Conservation (phyloP, 768 basidiomycete species). For the Ramaria rubella region DNA sequence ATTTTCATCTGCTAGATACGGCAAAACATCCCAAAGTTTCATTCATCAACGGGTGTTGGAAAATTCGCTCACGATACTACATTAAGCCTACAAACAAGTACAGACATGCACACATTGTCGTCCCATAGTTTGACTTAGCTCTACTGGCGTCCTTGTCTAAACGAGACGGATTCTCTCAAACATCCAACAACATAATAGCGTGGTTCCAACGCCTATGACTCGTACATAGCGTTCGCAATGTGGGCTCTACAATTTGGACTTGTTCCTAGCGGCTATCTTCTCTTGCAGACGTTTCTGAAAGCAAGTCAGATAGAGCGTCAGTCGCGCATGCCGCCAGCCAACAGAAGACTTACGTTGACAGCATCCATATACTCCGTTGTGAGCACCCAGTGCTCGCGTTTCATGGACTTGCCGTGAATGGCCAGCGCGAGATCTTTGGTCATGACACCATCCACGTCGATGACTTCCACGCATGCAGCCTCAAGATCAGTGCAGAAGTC, state of each 20-base stretch:
- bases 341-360: constrained; percentile 57
- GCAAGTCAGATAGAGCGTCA: neutral
- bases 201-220: neutral
- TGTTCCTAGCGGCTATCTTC: constrained; percentile 4
- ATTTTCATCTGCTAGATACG: too few species aligned
- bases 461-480: constrained; percentile 82
- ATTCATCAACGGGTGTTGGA: too few species aligned
- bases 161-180: too few species aligned
- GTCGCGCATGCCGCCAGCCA: neutral
- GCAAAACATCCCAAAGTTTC: too few species aligned
- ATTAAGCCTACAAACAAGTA: too few species aligned
- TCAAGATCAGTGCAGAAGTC: constrained; percentile 79
- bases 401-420: constrained; percentile 87
- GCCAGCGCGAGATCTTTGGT: constrained; percentile 95
- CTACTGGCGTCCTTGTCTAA: too few species aligned
- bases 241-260: constrained; percentile 2
- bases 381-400: constrained; percentile 94
- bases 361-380: constrained; percentile 92
- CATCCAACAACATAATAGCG: too few species aligned
- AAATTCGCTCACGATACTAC: too few species aligned
- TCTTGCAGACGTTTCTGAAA: constrained; percentile 10
- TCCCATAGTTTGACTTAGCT: too few species aligned
- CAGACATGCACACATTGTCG: too few species aligned
- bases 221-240: neutral
- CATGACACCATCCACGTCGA: constrained; percentile 87